Conservation (phyloP, 345 rosid species). For the Pugionium cornutum region DNA sequence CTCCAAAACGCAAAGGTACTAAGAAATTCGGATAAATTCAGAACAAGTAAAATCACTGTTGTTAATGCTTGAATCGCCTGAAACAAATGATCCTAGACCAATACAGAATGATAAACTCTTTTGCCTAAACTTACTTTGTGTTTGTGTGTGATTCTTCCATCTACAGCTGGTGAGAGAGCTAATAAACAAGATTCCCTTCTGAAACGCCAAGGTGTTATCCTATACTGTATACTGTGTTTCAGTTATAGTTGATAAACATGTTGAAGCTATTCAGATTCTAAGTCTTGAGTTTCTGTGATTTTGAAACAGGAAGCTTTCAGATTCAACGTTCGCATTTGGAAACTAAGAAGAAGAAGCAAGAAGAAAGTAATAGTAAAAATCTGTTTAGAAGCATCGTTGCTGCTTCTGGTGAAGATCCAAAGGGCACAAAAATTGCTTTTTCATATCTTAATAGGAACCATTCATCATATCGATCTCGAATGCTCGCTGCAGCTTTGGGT, state of each 20-base stretch:
- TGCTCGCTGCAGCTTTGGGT: background rate
- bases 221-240: too few species aligned
- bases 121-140: background rate
- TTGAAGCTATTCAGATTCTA: too few species aligned
- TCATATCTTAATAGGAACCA: background rate
- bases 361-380: too few species aligned
- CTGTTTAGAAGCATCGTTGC: background rate
- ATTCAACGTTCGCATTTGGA: background rate
- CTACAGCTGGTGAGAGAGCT: background rate
- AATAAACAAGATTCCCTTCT: background rate
- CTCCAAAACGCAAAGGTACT: background rate
- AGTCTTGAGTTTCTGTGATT: background rate
- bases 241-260: too few species aligned
- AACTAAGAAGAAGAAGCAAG: background rate
- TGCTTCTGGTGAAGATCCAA: background rate
- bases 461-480: background rate
- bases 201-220: background rate
- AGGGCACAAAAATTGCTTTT: background rate
- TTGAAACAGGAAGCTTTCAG: background rate
- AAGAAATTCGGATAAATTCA: too few species aligned
- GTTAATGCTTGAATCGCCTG: too few species aligned
- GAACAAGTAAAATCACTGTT: too few species aligned
- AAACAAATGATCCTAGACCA: too few species aligned
- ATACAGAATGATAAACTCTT: too few species aligned
- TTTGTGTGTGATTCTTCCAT: background rate